phyloP scores from a whole-genome alignment of 345 rosid species.

The Aegle marmelos region DNA sequence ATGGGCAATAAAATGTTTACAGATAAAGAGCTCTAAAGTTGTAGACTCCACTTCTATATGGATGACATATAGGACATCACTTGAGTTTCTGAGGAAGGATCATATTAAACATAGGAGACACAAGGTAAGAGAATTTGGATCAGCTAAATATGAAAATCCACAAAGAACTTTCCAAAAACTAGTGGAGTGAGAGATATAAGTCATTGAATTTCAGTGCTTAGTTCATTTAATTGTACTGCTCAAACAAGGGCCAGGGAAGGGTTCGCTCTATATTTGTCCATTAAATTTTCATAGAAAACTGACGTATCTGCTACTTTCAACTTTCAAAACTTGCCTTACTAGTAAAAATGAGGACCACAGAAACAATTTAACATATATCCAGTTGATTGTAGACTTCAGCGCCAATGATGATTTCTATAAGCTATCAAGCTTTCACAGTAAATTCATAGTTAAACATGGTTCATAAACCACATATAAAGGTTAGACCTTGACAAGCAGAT shows the following conservation, averaged over 20 bases:
- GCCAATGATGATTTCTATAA: too few relatives aligned
- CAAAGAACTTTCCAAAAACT: background rate
- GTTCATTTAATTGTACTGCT: background rate
- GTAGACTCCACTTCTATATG: background rate
- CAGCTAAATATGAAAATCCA: background rate
- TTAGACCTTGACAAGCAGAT: background rate
- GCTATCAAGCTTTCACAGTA: too few relatives aligned
- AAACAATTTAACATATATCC: too few relatives aligned
- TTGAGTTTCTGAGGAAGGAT: background rate
- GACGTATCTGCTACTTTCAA: too few relatives aligned
- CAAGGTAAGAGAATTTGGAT: background rate
- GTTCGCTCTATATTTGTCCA: too few relatives aligned
- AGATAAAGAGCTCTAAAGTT: background rate
- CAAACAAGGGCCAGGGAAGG: too few relatives aligned
- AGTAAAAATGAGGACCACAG: too few relatives aligned
- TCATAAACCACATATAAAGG: background rate
- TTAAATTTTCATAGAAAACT: too few relatives aligned
- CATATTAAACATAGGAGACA: background rate
- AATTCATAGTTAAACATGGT: background rate
- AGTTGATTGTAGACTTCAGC: too few relatives aligned
- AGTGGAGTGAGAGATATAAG: background rate
- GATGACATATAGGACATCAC: background rate
- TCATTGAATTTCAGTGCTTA: background rate
- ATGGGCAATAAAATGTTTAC: background rate
- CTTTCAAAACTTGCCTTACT: too few relatives aligned